These are phyloP conservation scores for Bjerkandera adusta DNA, from an alignment of 1,284 basidiomycete species.

Conservation along the genomic window DNA sequence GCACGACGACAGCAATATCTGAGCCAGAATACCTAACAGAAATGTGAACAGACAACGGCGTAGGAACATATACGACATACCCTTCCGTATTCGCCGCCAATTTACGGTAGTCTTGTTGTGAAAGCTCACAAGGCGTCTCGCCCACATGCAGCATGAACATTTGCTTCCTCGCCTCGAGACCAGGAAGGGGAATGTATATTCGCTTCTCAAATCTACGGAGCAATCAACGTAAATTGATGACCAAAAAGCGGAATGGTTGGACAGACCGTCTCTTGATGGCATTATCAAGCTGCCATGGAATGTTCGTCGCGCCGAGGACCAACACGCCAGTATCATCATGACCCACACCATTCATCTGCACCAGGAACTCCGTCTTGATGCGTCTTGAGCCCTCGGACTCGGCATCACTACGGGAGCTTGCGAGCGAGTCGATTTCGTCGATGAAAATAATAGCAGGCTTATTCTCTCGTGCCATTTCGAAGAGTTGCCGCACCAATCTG, in stretches of 20 bases:
- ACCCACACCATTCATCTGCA: constrained; percentile 98
- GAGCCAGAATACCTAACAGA: constrained; percentile 81
- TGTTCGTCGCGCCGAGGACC: constrained; percentile 99
- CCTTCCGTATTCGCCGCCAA: constrained; percentile 90
- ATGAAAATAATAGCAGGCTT: constrained; percentile 99
- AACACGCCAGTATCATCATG: constrained; percentile 97
- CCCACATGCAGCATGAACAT: constrained; percentile 99
- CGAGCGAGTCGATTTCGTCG: constrained; percentile 96
- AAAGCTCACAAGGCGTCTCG: constrained; percentile 85
- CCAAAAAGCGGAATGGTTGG: background rate
- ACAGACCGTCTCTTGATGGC: constrained; percentile 93
- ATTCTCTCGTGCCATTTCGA: constrained; percentile 93
- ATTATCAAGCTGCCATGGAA: constrained; percentile 96
- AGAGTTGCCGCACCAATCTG: constrained; percentile 94
- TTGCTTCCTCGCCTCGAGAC: constrained; percentile 86
- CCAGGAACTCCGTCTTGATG: constrained; percentile 98
- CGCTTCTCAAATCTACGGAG: constrained; percentile 90
- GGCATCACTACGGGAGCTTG: constrained; percentile 92
- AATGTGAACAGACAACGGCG: constrained; percentile 2
- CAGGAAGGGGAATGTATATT: constrained; percentile 97
- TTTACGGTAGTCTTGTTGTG: constrained; percentile 75
- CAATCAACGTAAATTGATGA: background rate
- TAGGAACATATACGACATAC: constrained; percentile 32
- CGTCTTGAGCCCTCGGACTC: constrained; percentile 95
- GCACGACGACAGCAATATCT: constrained; percentile 93